Evolutionary conservation across 2,329 filamentous ascomycete genomes (phyloP), one percentile per base, ranked within the genome.

Genomic region (Diaporthe citrichinensis): DNA sequence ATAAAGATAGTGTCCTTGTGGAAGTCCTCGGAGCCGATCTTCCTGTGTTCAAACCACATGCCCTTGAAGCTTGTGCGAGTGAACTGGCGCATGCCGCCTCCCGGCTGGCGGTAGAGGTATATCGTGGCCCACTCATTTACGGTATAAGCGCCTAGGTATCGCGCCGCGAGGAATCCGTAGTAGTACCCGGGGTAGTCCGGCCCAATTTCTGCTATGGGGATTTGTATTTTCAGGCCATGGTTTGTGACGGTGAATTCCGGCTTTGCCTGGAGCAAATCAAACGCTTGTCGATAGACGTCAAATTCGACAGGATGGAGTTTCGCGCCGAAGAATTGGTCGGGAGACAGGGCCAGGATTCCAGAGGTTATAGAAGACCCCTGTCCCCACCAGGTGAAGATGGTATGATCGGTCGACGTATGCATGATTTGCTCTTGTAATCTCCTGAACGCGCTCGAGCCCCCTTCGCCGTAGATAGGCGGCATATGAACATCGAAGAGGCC

Each of bases 381-480:
- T 17, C 69, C 51, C 69, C 69, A 58, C 69, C 69, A 72, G 9
- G 69, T 49, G 5, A 72, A 72, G n/a, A 72, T 72, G 9, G 51
- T 72, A 17, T 72, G 69, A 44, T 72, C 69, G 6, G 51, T 61
- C 2, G 69, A 72, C 9, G 34, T 28, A 17, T 31, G 51, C 55
- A 72, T n/a, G 7, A 72, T 72, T 53, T 72, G 25, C 34, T 58
- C 51, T 34, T 72, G 69, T 23, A 72, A 36, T 31, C 69, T 57
- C 25, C 51, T 58, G 53, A 72, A 72, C 5, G 69, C 69, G 28
- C n/a, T 72, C 2, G 65, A 39, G 14, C 55, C 69, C 17, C 69
- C 69, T 49, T 72, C 69, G 9, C 69, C 78, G 83, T 46, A 77
- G n/a, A 36, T 78, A 76, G 72, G 58, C 8, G 51, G 15, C 41